Evolutionary conservation across 108 stramenopile species (phyloP).

Genomic region (Nannochloropsis salina): DNA sequence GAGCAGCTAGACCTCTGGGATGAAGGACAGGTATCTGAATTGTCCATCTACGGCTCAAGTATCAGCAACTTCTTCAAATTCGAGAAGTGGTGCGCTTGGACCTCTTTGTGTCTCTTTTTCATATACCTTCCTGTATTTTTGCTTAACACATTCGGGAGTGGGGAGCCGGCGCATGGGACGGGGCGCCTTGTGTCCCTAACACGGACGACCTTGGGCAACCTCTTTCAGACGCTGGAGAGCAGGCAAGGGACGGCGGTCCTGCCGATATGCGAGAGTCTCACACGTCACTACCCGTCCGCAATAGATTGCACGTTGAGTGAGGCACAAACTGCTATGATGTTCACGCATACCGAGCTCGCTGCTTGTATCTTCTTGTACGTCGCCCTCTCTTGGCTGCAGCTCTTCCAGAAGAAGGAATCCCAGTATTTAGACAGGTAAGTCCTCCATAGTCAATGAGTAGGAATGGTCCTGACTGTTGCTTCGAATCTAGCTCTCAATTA

Average conservation of each 20-base stretch:
- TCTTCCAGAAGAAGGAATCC: constrained; percentile 27
- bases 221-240: background rate
- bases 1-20: constrained; percentile 57
- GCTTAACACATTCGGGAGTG: constrained; percentile 8
- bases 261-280: background rate
- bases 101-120: background rate
- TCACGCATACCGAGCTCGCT: constrained; percentile 22
- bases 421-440: constrained; percentile 6
- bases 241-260: background rate
- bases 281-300: background rate
- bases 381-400: constrained; percentile 24
- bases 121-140: background rate
- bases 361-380: constrained; percentile 17
- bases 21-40: constrained; percentile 35
- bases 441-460: background rate
- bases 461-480: background rate
- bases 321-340: constrained; percentile 3
- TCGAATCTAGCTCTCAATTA: background rate
- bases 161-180: background rate
- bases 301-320: constrained; percentile 12
- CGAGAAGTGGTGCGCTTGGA: constrained; percentile 14
- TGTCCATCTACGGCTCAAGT: background rate
- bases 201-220: constrained; percentile 24
- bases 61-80: constrained; percentile 18
- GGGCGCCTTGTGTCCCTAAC: background rate